A percentile compares a stretch with the other conserved stretches of the same genome.
phyloP scores from a whole-genome alignment of 2,329 filamentous ascomycete species.

The Coniochaeta sp. region DNA sequence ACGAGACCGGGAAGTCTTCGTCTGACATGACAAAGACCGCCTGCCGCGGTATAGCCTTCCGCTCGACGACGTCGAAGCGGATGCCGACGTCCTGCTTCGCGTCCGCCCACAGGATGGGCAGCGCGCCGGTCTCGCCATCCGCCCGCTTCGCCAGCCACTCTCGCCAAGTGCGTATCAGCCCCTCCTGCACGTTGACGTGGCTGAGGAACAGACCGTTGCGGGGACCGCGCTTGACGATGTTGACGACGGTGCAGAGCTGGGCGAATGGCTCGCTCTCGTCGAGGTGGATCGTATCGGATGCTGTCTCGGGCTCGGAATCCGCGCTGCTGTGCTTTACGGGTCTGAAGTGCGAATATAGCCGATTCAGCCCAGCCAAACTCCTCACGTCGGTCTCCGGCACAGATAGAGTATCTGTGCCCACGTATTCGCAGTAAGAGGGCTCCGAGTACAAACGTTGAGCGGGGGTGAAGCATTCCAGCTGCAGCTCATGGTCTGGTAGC shows the following conservation, averaged over 20 bases:
- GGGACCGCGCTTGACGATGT: constrained; percentile 59
- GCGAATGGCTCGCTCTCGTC: constrained; percentile 67
- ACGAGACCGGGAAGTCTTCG: constrained; percentile 61
- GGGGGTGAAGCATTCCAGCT: constrained; percentile 75
- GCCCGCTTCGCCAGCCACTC: constrained; percentile 55
- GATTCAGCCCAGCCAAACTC: constrained; percentile 33
- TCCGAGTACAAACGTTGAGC: constrained; percentile 61
- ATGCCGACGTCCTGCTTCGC: constrained; percentile 57
- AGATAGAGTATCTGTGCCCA: constrained; percentile 55
- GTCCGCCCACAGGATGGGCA: constrained; percentile 61
- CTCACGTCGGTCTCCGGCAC: constrained; percentile 11
- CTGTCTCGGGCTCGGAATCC: constrained; percentile 25
- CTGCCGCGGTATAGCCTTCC: constrained; percentile 23
- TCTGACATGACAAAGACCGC: constrained; percentile 46
- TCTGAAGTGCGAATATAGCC: constrained; percentile 64
- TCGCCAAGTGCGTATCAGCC: constrained; percentile 64
- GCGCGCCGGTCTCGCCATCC: constrained; percentile 26
- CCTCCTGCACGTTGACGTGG: constrained; percentile 59
- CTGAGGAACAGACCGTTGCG: constrained; percentile 54
- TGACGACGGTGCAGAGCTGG: constrained; percentile 63
- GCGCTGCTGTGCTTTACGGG: constrained; percentile 36
- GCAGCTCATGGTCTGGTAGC: constrained; percentile 55
- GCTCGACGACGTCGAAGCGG: constrained; percentile 54
- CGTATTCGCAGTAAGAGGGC: constrained; percentile 58
- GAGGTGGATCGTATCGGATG: constrained; percentile 54